Evolutionary conservation across 2,329 filamentous ascomycete genomes (phyloP).

Genomic region (Cladosporium sp.): DNA sequence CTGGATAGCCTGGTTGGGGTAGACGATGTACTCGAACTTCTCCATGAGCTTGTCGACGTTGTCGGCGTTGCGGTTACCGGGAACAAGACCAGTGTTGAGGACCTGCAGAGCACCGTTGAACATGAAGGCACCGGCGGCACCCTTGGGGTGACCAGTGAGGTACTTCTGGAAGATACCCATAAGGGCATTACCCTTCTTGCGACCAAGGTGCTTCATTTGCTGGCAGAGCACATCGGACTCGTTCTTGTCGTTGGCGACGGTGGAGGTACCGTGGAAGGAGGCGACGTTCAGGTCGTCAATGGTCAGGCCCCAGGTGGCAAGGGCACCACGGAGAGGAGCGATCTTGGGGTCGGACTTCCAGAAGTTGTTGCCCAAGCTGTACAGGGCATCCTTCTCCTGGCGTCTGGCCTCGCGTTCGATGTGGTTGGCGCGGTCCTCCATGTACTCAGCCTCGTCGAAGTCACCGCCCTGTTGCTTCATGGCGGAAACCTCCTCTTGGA

Average conservation of each 20-base stretch:
- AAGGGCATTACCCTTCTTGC: constrained; percentile 93
- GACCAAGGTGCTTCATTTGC: constrained; percentile 91
- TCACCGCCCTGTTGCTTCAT: constrained; percentile 76
- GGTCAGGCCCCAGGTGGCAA: constrained; percentile 97
- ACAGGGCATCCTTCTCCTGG: constrained; percentile 90
- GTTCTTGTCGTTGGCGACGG: constrained; percentile 99
- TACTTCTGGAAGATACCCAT: constrained; percentile 99
- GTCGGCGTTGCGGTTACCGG: constrained; percentile 96
- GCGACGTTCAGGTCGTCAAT: constrained; percentile 94
- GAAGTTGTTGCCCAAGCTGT: constrained; percentile 96
- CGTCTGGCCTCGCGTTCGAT: constrained; percentile 85
- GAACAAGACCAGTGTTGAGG: constrained; percentile 88
- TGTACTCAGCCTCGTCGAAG: constrained; percentile 82
- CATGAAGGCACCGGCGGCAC: constrained; percentile 99
- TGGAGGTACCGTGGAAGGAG: constrained; percentile 98
- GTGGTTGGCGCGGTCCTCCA: constrained; percentile 79
- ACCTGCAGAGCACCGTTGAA: constrained; percentile 97
- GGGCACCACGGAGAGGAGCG: constrained; percentile 89
- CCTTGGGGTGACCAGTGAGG: constrained; percentile 97
- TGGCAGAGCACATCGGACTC: constrained; percentile 97
- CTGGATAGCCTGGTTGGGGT: constrained; percentile 91
- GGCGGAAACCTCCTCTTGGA: constrained; percentile 88
- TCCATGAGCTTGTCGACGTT: constrained; percentile 97
- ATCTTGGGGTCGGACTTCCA: constrained; percentile 96
- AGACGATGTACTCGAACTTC: constrained; percentile 96